Evolutionary conservation across 1,284 basidiomycete species (phyloP), one percentile per base, ranked within the genome.

Genomic region (Microbotryum violaceum): DNA sequence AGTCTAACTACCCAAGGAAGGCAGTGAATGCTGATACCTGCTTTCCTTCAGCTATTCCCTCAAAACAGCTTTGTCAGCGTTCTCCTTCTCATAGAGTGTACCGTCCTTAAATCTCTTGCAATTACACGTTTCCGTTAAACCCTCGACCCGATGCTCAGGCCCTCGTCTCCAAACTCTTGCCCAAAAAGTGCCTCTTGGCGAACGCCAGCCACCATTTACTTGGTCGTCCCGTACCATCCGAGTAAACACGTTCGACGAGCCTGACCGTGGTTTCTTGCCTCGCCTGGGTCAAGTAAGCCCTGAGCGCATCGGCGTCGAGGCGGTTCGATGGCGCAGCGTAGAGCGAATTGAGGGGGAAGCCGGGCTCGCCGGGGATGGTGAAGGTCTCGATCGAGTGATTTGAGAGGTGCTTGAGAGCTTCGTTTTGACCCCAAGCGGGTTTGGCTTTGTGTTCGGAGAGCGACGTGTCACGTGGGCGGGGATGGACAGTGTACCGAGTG

Each of bases 171-270:
- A 89, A 75, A 74, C 86, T 89, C 74, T 89, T 87, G 79, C 89
- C 89, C 89, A 92, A 91, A 82, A 92, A 92, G 49, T 88, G 83
- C 74, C 92, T 84, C 82, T 94, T 97, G 69, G 70, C 65, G 84
- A 98, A 99, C 45, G 90, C 88, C 87, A 98, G 91, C 96, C 96
- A 99, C 94, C 94, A 99, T 78, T 98, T 98, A 82, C 88, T 96
- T 1, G 96, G 92, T 74, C 88, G 91, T 61, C 86, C 85, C 5
- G 86, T 84, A 54, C 88, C 83, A 78, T 93, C 81, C 71, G 83
- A 53, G 66, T 97, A 99, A 48, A 99, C 79, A 61, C 85, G 83
- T 71, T 96, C 91, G 42, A 92, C 83, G 58, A 99, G 78, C 49
- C 96, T 84, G 16, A 84, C 80, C 20, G 91, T 88, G 27, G 93